Base-by-base conservation (phyloP, 2,329 filamentous ascomycete species). In the Neofusicoccum sp. region DNA sequence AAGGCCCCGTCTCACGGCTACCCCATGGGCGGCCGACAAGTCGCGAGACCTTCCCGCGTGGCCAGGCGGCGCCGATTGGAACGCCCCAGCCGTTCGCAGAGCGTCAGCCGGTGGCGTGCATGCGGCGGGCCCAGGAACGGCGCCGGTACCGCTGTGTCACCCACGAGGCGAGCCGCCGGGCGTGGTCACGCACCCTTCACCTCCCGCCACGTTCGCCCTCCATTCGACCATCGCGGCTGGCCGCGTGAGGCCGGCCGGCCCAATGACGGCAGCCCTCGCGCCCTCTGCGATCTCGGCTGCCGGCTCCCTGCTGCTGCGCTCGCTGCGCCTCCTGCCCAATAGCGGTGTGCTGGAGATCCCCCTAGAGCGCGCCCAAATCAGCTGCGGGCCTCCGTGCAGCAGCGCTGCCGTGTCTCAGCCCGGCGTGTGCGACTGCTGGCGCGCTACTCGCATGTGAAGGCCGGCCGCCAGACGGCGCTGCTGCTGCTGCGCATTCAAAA, bases 101-200 rank as follows among this genome's bases (percentile, higher is more conserved):
- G 36, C 14, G 34, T 54, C 49, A 56, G 34, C 36, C 51, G 36
- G 51, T 33, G 45, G 45, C 45, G 14, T 20, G 45, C 45, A 41
- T 33, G 48, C 36, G 49, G 49, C 28, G 28, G 20, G 51, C 33
- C 14, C 43, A 16, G 28, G 9, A 53, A 53, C 51, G 28, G 51
- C 51, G 51, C 51, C 51, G 51, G 51, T 41, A 44, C 40, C 51
- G 51, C 51, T 33, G 51, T 43, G 51, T 56, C 28, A 24, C 51
- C 28, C 51, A 43, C 49, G 49, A 54, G 49, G 49, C 49, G 49
- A 54, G 49, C 49, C 49, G 48, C 14, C 47, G 12, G 16, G 31
- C 7, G 14, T 33, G 51, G 51, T 56, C 51, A 56, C 51, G 51
- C 51, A 33, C 51, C 51, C 51, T 43, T 33, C 36, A 56, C 51